Base-by-base conservation (phyloP, 2,329 filamentous ascomycete genomes). In the Xylariaceae sp. region DNA sequence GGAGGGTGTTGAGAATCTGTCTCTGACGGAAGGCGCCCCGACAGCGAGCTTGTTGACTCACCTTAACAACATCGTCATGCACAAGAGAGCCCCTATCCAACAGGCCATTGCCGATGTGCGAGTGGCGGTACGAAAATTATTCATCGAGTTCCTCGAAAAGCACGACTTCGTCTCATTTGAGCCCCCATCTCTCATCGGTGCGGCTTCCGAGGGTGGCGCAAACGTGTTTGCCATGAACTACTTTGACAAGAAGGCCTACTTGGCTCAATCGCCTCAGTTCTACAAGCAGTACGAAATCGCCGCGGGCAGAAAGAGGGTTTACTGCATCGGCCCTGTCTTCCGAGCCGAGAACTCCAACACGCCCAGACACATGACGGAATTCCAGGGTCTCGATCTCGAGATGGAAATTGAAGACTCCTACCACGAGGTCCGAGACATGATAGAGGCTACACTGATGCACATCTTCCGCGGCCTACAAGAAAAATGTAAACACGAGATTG, bases 211-310 rank as follows among this genome's bases (percentile, higher is more conserved):
- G 74, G 92, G 94, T 65, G 94, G 94, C 61, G 85, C 85, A 63
- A 95, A 92, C 69, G 92, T 97, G 41, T 97, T 99, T 72, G 80
- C 86, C 64, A 78, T 97, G 64, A 85, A 86, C 43, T 97, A 97
- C 74, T 97, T 97, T 71, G 89, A 87, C 62, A 83, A 87, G 67
- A 83, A 87, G 61, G 92, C 90, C 1, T 94, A 78, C 69, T 78
- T 94, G 26, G 89, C 89, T 4, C 88, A 91, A 70, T 87, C 83
- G 4, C 89, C 89, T 4, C 89, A 94, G 68, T 87, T 94, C 64
- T 91, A 92, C 74, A 94, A 95, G 77, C 89, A 95, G 69, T 85
- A 88, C 72, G 84, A 91, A 69, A 91, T 95, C 70, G 87, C 88
- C 1, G 86, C 87, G 56, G 85, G 88, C 29, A 80, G 88, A 65